Evolutionary conservation across 306 rosid genomes (phyloP).

Genomic region (Citrullus amarus): DNA sequence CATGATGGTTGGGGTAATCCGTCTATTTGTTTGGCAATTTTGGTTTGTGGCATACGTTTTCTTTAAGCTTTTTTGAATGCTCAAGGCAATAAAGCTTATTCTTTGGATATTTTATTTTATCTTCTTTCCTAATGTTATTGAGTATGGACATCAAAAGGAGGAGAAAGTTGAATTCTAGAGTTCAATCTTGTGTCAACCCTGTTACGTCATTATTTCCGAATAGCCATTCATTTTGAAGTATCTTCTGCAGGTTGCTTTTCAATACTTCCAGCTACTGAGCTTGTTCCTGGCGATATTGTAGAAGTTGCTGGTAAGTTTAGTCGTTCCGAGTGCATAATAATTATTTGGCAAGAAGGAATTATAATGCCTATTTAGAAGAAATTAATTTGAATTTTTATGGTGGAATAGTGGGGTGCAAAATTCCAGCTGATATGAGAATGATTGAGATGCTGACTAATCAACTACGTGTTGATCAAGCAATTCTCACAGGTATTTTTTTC

Average conservation of each 20-base stretch:
- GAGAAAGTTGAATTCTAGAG: background rate
- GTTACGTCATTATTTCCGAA: conserved; percentile 2
- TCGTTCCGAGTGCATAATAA: conserved; percentile 13
- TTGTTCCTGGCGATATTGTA: conserved; percentile 92
- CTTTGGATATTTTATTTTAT: background rate
- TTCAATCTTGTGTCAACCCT: background rate
- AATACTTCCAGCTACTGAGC: conserved; percentile 86
- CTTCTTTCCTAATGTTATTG: background rate
- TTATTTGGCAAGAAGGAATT: conserved; percentile 5
- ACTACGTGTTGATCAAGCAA: conserved; percentile 93
- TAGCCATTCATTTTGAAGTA: background rate
- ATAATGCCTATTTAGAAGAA: conserved; percentile 3
- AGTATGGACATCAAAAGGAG: background rate
- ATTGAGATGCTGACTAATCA: conserved; percentile 81
- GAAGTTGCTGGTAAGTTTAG: conserved; percentile 73
- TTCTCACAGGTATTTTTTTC: conserved; percentile 64
- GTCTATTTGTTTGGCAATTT: background rate
- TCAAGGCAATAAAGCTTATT: background rate
- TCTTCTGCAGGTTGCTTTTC: conserved; percentile 82
- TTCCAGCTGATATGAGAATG: conserved; percentile 99
- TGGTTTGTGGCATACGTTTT: background rate
- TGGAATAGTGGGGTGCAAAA: conserved; percentile 82
- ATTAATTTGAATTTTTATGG: conserved; percentile 14
- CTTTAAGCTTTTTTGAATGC: background rate
- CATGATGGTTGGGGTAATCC: background rate